Conservation (phyloP, 2,329 filamentous ascomycete species). For the Ascochyta viciae-villosae region DNA sequence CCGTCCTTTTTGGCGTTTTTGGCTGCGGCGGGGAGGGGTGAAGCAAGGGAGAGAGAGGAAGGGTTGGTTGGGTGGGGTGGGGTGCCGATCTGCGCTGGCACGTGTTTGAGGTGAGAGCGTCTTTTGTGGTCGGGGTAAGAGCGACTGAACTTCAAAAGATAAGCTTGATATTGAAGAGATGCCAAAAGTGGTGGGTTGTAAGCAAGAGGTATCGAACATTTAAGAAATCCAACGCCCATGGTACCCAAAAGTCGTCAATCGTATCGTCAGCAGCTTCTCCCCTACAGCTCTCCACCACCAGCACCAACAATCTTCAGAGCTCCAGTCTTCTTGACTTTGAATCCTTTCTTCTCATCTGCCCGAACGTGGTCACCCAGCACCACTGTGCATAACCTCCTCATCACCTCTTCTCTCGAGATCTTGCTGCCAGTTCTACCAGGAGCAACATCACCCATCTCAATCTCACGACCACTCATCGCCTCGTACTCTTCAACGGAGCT, state of each 20-base stretch:
- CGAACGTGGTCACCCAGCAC: conserved; percentile 43
- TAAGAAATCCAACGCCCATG: neutral
- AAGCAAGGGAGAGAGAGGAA: neutral
- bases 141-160: no score
- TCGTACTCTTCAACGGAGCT: conserved; percentile 37
- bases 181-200: neutral
- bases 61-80: neutral
- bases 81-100: no score
- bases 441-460: conserved; percentile 40
- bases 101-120: no score
- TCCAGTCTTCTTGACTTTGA: conserved; percentile 23
- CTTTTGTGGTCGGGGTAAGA: no score
- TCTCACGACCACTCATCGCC: conserved; percentile 26
- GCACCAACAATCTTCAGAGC: conserved; percentile 21
- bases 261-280: neutral
- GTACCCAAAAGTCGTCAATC: neutral
- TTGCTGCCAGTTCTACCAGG: conserved; percentile 29
- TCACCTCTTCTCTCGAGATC: conserved; percentile 37
- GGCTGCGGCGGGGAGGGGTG: neutral
- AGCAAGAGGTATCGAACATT: conserved; percentile 13
- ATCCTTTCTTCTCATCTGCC: conserved; percentile 44
- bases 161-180: neutral
- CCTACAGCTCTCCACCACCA: conserved; percentile 3
- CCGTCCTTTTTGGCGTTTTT: neutral
- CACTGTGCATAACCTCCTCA: conserved; percentile 42